Evolutionary conservation across 768 basidiomycete genomes (phyloP), one percentile per base, ranked within the genome.

Genomic region (Agaricus sinodeliciosus): DNA sequence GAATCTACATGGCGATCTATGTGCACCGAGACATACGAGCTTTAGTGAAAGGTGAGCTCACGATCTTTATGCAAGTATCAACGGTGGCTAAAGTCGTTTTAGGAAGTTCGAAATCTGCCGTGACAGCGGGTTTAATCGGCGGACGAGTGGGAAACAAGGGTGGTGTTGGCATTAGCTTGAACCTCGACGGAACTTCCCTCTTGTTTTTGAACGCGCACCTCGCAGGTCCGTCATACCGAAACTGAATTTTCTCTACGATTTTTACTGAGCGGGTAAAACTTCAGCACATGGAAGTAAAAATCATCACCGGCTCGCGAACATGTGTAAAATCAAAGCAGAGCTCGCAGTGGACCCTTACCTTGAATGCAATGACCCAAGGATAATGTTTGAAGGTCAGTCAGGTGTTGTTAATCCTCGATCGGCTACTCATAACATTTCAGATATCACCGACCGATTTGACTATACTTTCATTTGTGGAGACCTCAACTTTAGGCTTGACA

Each of bases 131-230:
- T 3, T 71, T 96, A 19, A 90, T 95, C 25, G 91, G 91, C 2
- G 94, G 94, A 0, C 72, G 94, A 43, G 76, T 96, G 2, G 94
- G 94, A 4, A 97, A 97, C 64, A 97, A 97, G 64, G 82, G 94
- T 1, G 90, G 87, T 13, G 90, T 94, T 22, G 94, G 90, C n/a
- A 85, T 96, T 57, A 89, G 87, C 55, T 67, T 95, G 41, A 85
- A 92, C 58, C 72, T 97, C 16, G 83, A 81, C 43, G 86, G 84
- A n/a, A 84, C 81, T 19, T 87, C 90, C 0, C 75, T 96, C 42
- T 73, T 97, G 11, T 95, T 97, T 65, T 69, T 96, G 60, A 96
- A 95, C 59, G 87, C 90, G 0, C 94, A 97, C 66, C 73, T 96
- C 22, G 90, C 94, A 16, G 93, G 90, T 81, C 56, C 36, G 72